Percentiles rank a stretch among this genome's conserved stretches.
These are phyloP conservation scores for Iris pallida DNA, from an alignment of 116 monocot genomes.

Conservation along the genomic window DNA sequence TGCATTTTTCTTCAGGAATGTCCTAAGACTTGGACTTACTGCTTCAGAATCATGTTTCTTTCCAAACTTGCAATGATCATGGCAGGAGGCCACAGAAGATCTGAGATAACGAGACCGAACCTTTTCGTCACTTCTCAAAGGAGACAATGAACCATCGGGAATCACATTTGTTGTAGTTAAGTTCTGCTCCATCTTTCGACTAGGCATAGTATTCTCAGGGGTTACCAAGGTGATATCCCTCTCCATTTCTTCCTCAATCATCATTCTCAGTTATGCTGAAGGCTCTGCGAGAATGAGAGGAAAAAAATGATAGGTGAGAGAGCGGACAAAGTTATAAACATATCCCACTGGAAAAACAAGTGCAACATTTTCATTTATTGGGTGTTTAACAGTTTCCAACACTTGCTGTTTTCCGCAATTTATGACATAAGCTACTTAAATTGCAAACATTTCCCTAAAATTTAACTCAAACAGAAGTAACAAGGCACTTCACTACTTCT, in stretches of 20 bases:
- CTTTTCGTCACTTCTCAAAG: slow-evolving; percentile 1
- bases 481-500: too few relatives aligned
- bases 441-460: too few relatives aligned
- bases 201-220: not conserved
- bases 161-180: not conserved
- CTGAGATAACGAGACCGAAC: slow-evolving; percentile 17
- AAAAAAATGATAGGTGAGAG: not conserved
- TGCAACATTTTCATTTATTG: not conserved
- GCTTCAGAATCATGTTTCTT: slow-evolving; percentile 20
- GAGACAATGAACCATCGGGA: not conserved
- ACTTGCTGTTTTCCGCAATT: not conserved
- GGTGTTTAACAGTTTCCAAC: not conserved
- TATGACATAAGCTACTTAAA: too few relatives aligned
- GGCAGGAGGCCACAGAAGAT: slow-evolving; percentile 33
- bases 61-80: slow-evolving; percentile 46
- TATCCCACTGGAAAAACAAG: not conserved
- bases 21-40: slow-evolving; percentile 19
- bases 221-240: not conserved
- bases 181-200: not conserved
- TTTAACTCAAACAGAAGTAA: too few relatives aligned
- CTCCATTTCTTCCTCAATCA: not conserved
- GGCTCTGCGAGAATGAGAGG: not conserved
- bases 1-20: not conserved
- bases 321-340: not conserved
- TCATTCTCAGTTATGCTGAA: not conserved